A percentile compares a stretch with the other conserved stretches of the same genome.
Evolutionary conservation across 2,329 filamentous ascomycete species (phyloP).

Genomic region (Phoma sp.): DNA sequence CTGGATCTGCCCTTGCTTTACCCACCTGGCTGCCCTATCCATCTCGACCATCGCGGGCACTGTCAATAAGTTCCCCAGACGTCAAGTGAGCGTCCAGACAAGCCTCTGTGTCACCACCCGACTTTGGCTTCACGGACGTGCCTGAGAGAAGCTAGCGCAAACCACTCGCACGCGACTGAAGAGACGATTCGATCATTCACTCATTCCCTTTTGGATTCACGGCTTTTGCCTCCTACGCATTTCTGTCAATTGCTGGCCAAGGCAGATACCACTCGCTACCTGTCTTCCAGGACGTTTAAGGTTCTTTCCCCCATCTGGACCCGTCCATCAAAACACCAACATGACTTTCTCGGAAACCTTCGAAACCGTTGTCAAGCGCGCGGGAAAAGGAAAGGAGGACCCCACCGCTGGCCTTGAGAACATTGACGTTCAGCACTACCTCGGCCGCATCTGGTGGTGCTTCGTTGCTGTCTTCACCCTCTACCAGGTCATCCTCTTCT

Average conservation of each 20-base stretch:
- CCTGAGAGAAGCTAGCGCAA: slow-evolving; percentile 12
- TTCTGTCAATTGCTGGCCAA: slow-evolving; percentile 51
- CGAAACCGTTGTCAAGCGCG: slow-evolving; percentile 29
- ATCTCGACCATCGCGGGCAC: slow-evolving; percentile 29
- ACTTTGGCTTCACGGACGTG: slow-evolving; percentile 12
- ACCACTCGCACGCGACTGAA: slow-evolving; percentile 17
- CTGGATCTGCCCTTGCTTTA: slow-evolving; percentile 42
- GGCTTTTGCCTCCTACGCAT: slow-evolving; percentile 28
- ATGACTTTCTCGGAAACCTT: slow-evolving; percentile 37
- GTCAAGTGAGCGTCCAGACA: slow-evolving; percentile 31
- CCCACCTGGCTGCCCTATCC: slow-evolving; percentile 38
- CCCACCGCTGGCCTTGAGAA: slow-evolving; percentile 42
- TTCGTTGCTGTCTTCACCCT: slow-evolving; percentile 69
- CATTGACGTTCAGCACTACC: slow-evolving; percentile 46
- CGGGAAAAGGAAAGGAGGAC: slow-evolving; percentile 30
- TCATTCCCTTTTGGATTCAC: slow-evolving; percentile 10
- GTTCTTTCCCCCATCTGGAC: slow-evolving; percentile 27
- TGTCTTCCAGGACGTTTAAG: slow-evolving; percentile 23
- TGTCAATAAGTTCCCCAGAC: slow-evolving; percentile 28
- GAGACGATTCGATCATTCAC: slow-evolving; percentile 18
- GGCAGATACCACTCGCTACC: slow-evolving; percentile 45
- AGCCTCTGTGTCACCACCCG: slow-evolving; percentile 22
- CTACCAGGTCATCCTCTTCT: slow-evolving; percentile 69
- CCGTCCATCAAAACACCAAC: slow-evolving; percentile 18
- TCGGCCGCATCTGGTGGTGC: slow-evolving; percentile 61